Evolutionary conservation across 805 yeast genomes (phyloP), one percentile per base, ranked within the genome.

Genomic region (Cyberlindnera euphorbiiphila): DNA sequence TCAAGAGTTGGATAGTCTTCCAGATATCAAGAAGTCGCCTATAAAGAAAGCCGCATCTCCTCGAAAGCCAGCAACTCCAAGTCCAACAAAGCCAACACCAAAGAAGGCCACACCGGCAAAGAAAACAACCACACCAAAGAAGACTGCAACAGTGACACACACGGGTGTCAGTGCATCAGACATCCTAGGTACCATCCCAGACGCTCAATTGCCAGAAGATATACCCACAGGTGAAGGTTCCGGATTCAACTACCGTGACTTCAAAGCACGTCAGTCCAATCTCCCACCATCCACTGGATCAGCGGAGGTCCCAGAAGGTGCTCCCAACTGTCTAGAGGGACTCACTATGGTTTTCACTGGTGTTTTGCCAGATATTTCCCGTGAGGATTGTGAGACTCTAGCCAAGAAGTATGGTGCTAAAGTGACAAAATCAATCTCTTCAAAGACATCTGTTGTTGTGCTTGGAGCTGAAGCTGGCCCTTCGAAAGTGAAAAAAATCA

Each of bases 381-480:
- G 98, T 45, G 81, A 75, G 1, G 78, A 76, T 15, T 80, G 89
- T 20, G 94, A 85, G 53, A 68, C 72, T 17, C 54, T 85, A 10
- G 95, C 96, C 5, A 81, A 85, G 50, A 71, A 74, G 46, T 87
- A 91, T 53, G 98, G 98, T 12, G 98, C 96, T 4, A 80, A 80
- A 51, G 95, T 91, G 13, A 85, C 94, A 5, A 78, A 85, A 50
- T 75, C 95, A 0, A 81, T 91, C 18, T 84, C 93, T 39, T 77
- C 86, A 9, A 85, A 82, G 53, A 93, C 98, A 1, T 75, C 87
- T 17, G 68, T 88, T 31, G 95, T 91, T 2, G 97, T 93, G 2
- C 69, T 93, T 21, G 98, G 98, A 7, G 87, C 74, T 36, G 97
- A 93, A 49, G 98, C 98, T 3, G 98, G 98, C 1, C 97, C 98